These are phyloP conservation scores for Leccinum pseudoinsigne DNA, from an alignment of 1,284 basidiomycete species.

Conservation along the genomic window DNA sequence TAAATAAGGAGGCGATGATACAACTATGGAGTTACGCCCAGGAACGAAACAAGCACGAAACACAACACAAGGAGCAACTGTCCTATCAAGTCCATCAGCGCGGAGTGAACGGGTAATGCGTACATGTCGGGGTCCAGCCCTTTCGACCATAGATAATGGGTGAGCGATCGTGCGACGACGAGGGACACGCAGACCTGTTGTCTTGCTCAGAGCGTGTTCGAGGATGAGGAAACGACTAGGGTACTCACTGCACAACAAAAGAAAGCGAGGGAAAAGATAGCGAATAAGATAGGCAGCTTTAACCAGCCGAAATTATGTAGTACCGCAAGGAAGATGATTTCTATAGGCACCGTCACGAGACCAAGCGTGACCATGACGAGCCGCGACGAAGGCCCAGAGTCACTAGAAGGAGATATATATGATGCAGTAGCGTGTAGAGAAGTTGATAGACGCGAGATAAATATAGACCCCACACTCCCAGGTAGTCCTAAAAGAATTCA, in stretches of 20 bases:
- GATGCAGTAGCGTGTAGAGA: constrained; percentile 67
- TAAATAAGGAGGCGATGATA: neutral
- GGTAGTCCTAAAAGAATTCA: constrained; percentile 58
- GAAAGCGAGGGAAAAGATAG: constrained; percentile 61
- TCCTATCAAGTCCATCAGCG: constrained; percentile 89
- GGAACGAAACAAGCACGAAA: constrained; percentile 58
- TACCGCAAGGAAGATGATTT: constrained; percentile 69
- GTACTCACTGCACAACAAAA: constrained; percentile 74
- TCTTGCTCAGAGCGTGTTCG: neutral
- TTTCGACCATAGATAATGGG: constrained; percentile 80
- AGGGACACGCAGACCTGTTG: constrained; percentile 71
- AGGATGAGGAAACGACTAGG: neutral
- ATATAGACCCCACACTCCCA: constrained; percentile 88
- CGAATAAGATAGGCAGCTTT: constrained; percentile 65
- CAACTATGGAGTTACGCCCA: constrained; percentile 33
- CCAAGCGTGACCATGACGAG: constrained; percentile 70
- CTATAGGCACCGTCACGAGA: constrained; percentile 73
- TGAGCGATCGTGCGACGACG: constrained; percentile 65
- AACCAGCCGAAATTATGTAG: constrained; percentile 77
- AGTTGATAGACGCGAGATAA: constrained; percentile 90
- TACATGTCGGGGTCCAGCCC: constrained; percentile 93
- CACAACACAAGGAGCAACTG: constrained; percentile 80
- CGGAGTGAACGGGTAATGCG: constrained; percentile 89
- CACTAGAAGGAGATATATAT: constrained; percentile 17
- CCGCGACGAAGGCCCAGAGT: constrained; percentile 42